These are phyloP conservation scores for Aspergillus bertholletiae DNA, from an alignment of 495 filamentous ascomycete genomes.

Conservation along the genomic window DNA sequence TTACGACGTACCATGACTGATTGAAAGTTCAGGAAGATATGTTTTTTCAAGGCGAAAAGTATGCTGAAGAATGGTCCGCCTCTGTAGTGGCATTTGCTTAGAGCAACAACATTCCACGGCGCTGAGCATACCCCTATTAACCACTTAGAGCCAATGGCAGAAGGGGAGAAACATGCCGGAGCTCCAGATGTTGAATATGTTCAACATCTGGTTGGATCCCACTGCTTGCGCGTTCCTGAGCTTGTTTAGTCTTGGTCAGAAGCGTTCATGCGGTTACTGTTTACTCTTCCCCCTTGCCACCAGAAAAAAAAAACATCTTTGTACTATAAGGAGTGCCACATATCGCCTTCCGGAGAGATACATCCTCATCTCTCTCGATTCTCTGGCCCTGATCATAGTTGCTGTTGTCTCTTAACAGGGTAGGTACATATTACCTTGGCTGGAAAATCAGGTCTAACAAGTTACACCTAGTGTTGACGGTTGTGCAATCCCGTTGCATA, in stretches of 20 bases:
- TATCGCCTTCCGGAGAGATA: not conserved
- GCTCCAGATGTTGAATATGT: not conserved
- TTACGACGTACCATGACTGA: no score
- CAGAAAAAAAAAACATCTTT: not conserved
- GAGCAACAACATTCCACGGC: conserved; percentile 13
- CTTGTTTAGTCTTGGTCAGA: not conserved
- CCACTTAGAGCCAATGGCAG: conserved; percentile 13
- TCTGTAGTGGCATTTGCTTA: conserved; percentile 1
- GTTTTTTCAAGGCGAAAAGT: not conserved
- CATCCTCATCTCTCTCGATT: not conserved
- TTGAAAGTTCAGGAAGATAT: no score
- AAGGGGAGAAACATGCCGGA: not conserved
- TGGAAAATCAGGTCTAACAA: not conserved
- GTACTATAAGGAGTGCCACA: not conserved
- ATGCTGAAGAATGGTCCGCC: not conserved
- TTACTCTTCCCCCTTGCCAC: not conserved
- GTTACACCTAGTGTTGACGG: not conserved
- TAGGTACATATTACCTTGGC: not conserved
- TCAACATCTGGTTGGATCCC: conserved; percentile 5
- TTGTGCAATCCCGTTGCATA: not conserved
- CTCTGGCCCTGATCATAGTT: not conserved
- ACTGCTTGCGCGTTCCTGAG: not conserved
- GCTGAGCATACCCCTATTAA: conserved; percentile 23
- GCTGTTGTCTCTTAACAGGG: not conserved
- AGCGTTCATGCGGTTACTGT: not conserved